Base-by-base conservation (phyloP, 2,329 filamentous ascomycete genomes). In the Penicillium sp. region DNA sequence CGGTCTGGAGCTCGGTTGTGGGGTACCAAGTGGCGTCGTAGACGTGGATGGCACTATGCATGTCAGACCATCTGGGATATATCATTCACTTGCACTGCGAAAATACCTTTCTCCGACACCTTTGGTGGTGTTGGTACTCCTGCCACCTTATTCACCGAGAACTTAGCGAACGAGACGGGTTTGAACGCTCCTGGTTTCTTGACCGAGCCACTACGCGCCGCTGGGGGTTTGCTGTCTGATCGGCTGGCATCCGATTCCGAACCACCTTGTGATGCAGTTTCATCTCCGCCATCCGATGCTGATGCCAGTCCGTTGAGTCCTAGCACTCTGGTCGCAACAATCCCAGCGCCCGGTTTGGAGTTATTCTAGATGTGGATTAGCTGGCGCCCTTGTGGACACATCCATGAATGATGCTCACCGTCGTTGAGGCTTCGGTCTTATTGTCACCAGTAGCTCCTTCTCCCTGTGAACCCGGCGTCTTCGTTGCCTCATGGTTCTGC, bases 111-210 rank as follows among this genome's bases (percentile, higher is more conserved):
- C 38, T 84, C 80, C 34, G 77, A 74, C 22, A 59, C 58, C 63
- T 81, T 81, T 33, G 75, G 66, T 30, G 72, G 60, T 9, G 79
- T 73, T 29, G 74, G 70, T n/a, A 78, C 70, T n/a, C 72, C 72
- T 8, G 80, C 76, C 19, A 81, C 77, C 65, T 86, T 86, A 40
- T 81, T 79, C 48, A 85, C 73, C 52, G 83, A 82, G 64, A 80
- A 83, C 67, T 84, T 86, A 31, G 82, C 82, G 49, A 84, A 82
- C 12, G 81, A 84, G 30, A 86, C 80, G 25, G 82, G 81, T 66
- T 84, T 85, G 70, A 85, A 84, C 3, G 78, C 75, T 5, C 78
- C 68, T 25, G 81, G 79, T 63, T 83, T 82, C 72, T 85, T 85
- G 36, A 79, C 72, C 12, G 81, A 74, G 37, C 69, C 67, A 18